Evolutionary conservation across 768 basidiomycete genomes (phyloP).

Genomic region (Termitomyces sp.): DNA sequence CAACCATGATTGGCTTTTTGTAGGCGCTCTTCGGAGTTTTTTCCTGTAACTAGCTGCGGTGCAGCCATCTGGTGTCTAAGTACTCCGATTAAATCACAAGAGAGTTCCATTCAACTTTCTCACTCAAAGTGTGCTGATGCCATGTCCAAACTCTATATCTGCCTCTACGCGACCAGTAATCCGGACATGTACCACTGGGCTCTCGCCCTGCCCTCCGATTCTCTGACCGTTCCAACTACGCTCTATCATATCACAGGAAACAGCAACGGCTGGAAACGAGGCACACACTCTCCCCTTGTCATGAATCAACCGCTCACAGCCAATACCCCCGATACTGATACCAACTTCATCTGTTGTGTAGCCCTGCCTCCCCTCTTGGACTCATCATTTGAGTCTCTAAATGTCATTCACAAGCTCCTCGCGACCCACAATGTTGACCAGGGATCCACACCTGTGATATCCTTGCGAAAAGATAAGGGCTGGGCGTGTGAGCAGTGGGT

Average conservation of each 20-base stretch:
- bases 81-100: no score
- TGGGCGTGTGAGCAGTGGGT: conserved; percentile 1
- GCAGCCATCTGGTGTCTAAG: no score
- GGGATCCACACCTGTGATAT: not conserved
- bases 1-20: not conserved
- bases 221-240: not conserved
- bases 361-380: not conserved
- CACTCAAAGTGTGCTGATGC: not conserved
- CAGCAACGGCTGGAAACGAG: conserved; percentile 2
- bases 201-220: not conserved
- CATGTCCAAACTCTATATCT: not conserved
- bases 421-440: not conserved
- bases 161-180: not conserved
- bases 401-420: not conserved
- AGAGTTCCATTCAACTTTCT: not conserved
- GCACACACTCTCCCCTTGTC: not conserved
- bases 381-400: not conserved
- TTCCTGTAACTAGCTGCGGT: no score
- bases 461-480: not conserved
- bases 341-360: not conserved
- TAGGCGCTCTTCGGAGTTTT: no score
- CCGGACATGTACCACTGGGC: not conserved
- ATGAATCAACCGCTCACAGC: conserved; percentile 1
- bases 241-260: conserved; percentile 6
- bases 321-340: not conserved